These are phyloP conservation scores for Schizosaccharomyces lindneri DNA, from an alignment of 805 yeast genomes.

Conservation along the genomic window DNA sequence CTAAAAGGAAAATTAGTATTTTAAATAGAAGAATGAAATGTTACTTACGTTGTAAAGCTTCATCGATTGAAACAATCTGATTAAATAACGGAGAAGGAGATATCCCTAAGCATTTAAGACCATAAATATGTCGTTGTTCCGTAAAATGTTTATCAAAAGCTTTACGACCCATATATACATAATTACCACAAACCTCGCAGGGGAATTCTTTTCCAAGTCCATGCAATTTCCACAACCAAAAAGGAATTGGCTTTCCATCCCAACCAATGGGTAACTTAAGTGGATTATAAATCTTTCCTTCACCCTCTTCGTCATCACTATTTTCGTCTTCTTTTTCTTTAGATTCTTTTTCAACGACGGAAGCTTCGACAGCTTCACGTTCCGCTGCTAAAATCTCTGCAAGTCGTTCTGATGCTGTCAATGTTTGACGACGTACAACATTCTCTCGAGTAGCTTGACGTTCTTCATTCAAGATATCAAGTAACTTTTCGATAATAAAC, in stretches of 20 bases:
- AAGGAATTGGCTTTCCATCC: constrained; percentile 82
- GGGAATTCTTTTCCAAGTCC: constrained; percentile 48
- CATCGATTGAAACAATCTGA: constrained; percentile 41
- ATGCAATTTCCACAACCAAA: constrained; percentile 74
- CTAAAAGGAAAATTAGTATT: constrained; percentile 9
- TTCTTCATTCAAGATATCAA: constrained; percentile 17
- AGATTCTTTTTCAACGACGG: constrained; percentile 8
- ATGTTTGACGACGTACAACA: constrained; percentile 35
- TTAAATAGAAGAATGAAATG: background rate
- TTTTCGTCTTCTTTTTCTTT: constrained; percentile 7
- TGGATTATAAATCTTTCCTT: constrained; percentile 19
- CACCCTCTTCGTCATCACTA: constrained; percentile 15
- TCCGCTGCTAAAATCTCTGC: constrained; percentile 25
- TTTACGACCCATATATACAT: constrained; percentile 44
- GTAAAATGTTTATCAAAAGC: constrained; percentile 52
- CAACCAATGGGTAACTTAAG: constrained; percentile 53
- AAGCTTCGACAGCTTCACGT: constrained; percentile 6
- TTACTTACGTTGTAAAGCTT: constrained; percentile 21
- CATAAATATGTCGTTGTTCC: constrained; percentile 45
- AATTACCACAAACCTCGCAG: constrained; percentile 76
- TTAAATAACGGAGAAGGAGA: constrained; percentile 28
- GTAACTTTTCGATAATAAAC: constrained; percentile 17
- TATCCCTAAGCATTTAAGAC: constrained; percentile 53
- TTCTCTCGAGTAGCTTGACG: constrained; percentile 31
- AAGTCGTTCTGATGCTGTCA: constrained; percentile 45